Conservation (phyloP, 306 rosid species). For the Crotalaria pallida region DNA sequence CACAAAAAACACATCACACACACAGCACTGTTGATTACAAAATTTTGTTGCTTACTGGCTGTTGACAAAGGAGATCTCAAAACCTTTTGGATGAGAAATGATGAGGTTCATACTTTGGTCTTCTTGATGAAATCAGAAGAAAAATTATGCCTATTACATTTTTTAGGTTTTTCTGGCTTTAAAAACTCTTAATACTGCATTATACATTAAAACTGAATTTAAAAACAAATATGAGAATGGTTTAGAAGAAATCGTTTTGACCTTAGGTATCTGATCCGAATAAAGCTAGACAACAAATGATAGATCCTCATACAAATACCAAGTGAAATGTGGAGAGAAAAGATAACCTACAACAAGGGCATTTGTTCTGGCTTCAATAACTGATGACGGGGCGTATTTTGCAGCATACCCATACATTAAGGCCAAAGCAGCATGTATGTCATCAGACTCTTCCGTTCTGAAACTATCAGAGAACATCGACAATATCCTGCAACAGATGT, state of each 20-base stretch:
- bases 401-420: slow-evolving; percentile 99
- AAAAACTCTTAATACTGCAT: background rate
- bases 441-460: slow-evolving; percentile 84
- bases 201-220: background rate
- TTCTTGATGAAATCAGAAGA: background rate
- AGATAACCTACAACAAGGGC: slow-evolving; percentile 87
- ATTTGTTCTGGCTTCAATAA: slow-evolving; percentile 94
- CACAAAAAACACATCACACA: background rate
- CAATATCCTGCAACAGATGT: slow-evolving; percentile 63
- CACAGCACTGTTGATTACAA: background rate
- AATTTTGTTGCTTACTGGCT: background rate
- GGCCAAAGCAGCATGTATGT: slow-evolving; percentile 96
- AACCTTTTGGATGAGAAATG: background rate
- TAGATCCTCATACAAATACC: background rate
- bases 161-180: background rate
- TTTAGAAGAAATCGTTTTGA: background rate
- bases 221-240: background rate
- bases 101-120: background rate
- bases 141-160: background rate
- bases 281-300: slow-evolving; percentile 16
- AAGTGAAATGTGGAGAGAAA: slow-evolving; percentile 21
- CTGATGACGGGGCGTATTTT: slow-evolving; percentile 95
- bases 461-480: slow-evolving; percentile 80
- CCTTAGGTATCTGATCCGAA: background rate
- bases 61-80: background rate